Conservation (phyloP, 208 protist species). For the Leishmania martiniquensis region DNA sequence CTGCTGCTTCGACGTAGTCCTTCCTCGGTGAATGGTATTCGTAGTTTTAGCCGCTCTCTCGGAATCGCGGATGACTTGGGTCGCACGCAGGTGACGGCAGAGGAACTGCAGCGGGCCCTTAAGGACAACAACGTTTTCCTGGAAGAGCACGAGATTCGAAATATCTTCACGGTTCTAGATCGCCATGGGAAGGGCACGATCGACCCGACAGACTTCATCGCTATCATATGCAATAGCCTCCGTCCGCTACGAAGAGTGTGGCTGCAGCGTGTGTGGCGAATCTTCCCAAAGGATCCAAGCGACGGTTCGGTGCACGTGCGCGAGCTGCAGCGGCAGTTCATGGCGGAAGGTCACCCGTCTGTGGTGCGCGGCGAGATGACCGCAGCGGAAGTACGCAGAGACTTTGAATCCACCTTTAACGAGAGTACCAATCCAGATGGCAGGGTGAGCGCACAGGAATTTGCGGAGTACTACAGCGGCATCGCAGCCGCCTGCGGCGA, state of each 20-base stretch:
- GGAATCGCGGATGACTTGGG: constrained; percentile 70
- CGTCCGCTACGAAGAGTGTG: constrained; percentile 56
- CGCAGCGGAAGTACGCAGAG: constrained; percentile 43
- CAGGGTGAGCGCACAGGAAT: constrained; percentile 75
- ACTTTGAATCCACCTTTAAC: constrained; percentile 78
- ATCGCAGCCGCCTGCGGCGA: constrained; percentile 52
- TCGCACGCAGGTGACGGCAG: constrained; percentile 38
- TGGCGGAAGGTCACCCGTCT: constrained; percentile 59
- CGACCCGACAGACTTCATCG: constrained; percentile 77
- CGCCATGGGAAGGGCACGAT: constrained; percentile 51
- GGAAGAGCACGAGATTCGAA: constrained; percentile 53
- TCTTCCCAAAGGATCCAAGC: constrained; percentile 43
- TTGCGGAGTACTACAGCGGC: constrained; percentile 83
- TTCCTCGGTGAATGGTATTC: constrained; percentile 71
- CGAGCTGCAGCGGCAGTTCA: constrained; percentile 48
- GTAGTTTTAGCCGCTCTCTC: constrained; percentile 72
- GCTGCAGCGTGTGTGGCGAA: constrained; percentile 64
- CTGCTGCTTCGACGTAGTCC: constrained; percentile 46
- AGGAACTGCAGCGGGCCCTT: constrained; percentile 45
- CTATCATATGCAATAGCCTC: constrained; percentile 56
- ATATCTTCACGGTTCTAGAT: constrained; percentile 64
- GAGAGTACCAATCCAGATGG: constrained; percentile 84
- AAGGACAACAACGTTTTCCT: constrained; percentile 50
- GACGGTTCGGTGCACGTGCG: constrained; percentile 44
- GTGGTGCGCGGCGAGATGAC: constrained; percentile 45